phyloP scores from a whole-genome alignment of 2,329 filamentous ascomycete species.

The Teratosphaeria gauchensis region DNA sequence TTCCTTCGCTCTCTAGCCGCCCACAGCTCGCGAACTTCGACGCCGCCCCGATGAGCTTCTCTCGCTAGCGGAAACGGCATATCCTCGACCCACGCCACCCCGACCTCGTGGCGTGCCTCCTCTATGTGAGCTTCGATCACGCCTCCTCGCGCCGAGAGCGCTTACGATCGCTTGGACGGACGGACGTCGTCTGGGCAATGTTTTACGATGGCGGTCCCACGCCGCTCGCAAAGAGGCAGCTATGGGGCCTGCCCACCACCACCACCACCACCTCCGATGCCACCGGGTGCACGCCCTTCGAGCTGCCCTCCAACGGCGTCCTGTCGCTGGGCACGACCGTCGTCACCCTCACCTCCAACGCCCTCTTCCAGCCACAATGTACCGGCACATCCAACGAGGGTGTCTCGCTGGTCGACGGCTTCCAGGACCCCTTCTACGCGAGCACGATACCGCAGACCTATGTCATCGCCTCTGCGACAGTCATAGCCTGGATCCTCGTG shows the following conservation, averaged over 20 bases:
- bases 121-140: background rate
- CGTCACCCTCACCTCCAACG: conserved; percentile 50
- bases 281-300: conserved; percentile 51
- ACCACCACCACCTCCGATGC: conserved; percentile 8
- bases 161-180: background rate
- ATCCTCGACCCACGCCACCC: background rate
- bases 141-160: conserved; percentile 1
- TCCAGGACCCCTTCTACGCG: conserved; percentile 82
- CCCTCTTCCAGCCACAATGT: conserved; percentile 52
- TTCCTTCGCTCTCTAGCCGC: too few species aligned
- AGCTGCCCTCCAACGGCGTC: conserved; percentile 50
- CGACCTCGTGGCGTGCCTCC: background rate
- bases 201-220: background rate
- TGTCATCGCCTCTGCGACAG: conserved; percentile 80
- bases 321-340: conserved; percentile 41
- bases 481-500: conserved; percentile 83
- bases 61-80: background rate
- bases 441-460: conserved; percentile 90
- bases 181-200: background rate
- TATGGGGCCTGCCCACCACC: conserved; percentile 22
- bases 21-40: too few species aligned
- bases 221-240: conserved; percentile 17
- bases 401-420: conserved; percentile 50
- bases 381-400: conserved; percentile 34
- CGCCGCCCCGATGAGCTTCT: background rate